A percentile compares a stretch with the other conserved stretches of the same genome.
phyloP scores from a whole-genome alignment of 768 basidiomycete genomes.

The Kwoniella bestiolae region DNA sequence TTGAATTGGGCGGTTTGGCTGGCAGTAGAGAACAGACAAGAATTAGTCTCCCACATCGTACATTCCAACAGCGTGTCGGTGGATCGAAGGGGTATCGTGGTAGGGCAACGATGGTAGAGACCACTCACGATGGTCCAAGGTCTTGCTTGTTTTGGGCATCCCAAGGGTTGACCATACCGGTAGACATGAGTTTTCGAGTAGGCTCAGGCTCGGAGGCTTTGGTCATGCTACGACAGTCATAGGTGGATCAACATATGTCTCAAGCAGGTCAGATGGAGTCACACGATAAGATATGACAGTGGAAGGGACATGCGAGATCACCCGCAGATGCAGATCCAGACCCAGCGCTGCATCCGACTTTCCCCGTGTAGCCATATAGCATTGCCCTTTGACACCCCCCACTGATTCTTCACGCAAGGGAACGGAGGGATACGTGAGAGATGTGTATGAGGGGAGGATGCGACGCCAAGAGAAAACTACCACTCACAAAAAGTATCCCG shows the following conservation, averaged over 20 bases:
- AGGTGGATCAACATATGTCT: neutral
- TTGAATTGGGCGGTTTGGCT: slow-evolving; percentile 54
- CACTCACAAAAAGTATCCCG: slow-evolving; percentile 57
- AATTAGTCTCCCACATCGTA: too few species aligned
- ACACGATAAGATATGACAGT: too few species aligned
- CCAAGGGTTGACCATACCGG: slow-evolving; percentile 53
- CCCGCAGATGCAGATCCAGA: neutral
- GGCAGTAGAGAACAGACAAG: neutral
- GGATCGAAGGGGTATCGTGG: neutral
- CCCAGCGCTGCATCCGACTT: neutral
- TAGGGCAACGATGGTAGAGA: neutral
- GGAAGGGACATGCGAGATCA: neutral
- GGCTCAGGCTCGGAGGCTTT: slow-evolving; percentile 51
- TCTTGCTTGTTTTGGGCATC: slow-evolving; percentile 46
- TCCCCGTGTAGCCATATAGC: too few species aligned
- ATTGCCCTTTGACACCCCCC: too few species aligned
- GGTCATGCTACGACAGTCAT: slow-evolving; percentile 34
- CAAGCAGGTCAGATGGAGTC: neutral
- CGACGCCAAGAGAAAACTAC: neutral
- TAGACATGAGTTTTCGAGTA: slow-evolving; percentile 34
- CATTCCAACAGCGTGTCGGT: too few species aligned
- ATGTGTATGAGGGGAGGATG: too few species aligned
- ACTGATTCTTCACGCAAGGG: too few species aligned
- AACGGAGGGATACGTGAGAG: too few species aligned
- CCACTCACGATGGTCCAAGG: slow-evolving; percentile 45